Conservation (phyloP, 371 early-diverging fungal species). For the Antonospora locustae region DNA sequence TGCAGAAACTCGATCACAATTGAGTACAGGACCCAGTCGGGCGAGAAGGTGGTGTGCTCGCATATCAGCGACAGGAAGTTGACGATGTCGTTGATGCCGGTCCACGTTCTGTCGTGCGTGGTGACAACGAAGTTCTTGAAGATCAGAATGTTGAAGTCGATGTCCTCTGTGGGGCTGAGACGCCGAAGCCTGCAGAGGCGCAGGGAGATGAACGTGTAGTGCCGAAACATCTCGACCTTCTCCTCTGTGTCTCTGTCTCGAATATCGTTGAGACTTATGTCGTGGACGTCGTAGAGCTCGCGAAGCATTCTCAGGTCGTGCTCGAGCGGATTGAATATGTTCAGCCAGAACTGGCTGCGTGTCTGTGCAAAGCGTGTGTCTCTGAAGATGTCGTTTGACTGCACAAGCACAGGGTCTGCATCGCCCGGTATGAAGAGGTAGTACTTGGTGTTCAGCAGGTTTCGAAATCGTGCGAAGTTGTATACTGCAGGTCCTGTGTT, state of each 20-base stretch:
- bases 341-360: slow-evolving; percentile 45
- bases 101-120: slow-evolving; percentile 52
- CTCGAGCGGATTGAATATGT: slow-evolving; percentile 50
- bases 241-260: slow-evolving; percentile 50
- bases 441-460: neutral
- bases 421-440: neutral
- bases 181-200: slow-evolving; percentile 27
- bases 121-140: slow-evolving; percentile 51
- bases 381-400: neutral
- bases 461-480: slow-evolving; percentile 1
- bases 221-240: slow-evolving; percentile 50
- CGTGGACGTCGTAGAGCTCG: slow-evolving; percentile 38
- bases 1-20: slow-evolving; percentile 53
- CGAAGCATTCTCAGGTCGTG: slow-evolving; percentile 35
- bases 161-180: slow-evolving; percentile 21
- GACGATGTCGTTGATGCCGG: slow-evolving; percentile 45
- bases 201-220: slow-evolving; percentile 50
- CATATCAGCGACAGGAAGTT: slow-evolving; percentile 47
- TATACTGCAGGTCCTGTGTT: neutral
- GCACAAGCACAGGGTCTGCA: no score
- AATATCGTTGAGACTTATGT: slow-evolving; percentile 45
- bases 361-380: neutral
- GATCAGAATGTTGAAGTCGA: slow-evolving; percentile 52
- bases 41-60: slow-evolving; percentile 34
- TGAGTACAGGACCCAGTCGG: slow-evolving; percentile 51